A percentile compares a stretch with the other conserved stretches of the same genome.
phyloP scores from a whole-genome alignment of 139 green algal genomes.

The Chlamydomonas sphaeroides region DNA sequence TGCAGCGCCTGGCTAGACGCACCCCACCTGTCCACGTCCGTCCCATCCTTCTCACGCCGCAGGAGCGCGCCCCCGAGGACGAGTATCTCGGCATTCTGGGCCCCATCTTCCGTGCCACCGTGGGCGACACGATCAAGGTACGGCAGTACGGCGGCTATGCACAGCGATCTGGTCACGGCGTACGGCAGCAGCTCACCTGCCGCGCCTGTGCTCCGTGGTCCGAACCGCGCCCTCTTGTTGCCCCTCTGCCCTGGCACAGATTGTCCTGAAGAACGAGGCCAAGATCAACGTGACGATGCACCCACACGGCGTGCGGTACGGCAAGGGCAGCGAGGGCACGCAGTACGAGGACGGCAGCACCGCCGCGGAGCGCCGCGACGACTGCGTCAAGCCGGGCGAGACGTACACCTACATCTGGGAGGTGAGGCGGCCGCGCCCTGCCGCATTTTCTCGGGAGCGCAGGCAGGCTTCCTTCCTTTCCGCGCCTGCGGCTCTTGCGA shows the following conservation, averaged over 20 bases:
- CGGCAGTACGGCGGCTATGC: too few species aligned
- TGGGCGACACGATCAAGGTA: constrained; percentile 73
- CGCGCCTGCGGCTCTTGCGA: too few species aligned
- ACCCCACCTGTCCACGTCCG: too few species aligned
- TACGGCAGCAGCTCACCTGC: not conserved
- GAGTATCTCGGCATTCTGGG: constrained; percentile 76
- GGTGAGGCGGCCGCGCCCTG: constrained; percentile 9
- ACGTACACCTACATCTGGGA: constrained; percentile 62
- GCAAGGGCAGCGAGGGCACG: constrained; percentile 72
- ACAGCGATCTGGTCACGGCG: too few species aligned
- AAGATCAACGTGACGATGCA: constrained; percentile 60
- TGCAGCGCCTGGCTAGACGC: too few species aligned
- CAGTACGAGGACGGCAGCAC: constrained; percentile 71
- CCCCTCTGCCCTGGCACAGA: not conserved
- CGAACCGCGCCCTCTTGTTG: not conserved
- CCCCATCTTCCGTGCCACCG: constrained; percentile 65
- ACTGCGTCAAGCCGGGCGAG: constrained; percentile 40
- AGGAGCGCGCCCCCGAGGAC: constrained; percentile 45
- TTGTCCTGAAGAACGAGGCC: constrained; percentile 26
- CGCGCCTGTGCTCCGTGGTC: not conserved
- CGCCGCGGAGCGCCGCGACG: constrained; percentile 42
- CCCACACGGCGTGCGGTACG: constrained; percentile 79
- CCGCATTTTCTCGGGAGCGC: too few species aligned
- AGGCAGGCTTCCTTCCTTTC: too few species aligned
- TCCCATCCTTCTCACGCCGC: too few species aligned